Evolutionary conservation across 192 early-diverging fungal genomes (phyloP).

Genomic region (Jimgerdemannia flammicorona): DNA sequence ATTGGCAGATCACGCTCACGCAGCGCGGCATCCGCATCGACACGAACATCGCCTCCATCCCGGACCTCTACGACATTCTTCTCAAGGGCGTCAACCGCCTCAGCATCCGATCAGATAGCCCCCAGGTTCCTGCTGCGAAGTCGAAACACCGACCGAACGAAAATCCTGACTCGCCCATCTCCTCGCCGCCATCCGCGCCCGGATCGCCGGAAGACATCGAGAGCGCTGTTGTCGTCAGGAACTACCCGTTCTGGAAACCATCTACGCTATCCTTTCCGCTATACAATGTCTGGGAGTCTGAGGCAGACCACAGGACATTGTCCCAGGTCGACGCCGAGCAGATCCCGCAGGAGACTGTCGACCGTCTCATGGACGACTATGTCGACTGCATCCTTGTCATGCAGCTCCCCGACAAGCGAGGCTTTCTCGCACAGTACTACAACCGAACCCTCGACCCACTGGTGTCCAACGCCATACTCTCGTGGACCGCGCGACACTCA

Average conservation of each 20-base stretch:
- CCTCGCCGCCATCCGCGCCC: background rate
- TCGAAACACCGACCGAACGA: background rate
- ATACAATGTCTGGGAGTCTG: slow-evolving; percentile 30
- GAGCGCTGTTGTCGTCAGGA: background rate
- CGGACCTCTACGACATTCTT: slow-evolving; percentile 6
- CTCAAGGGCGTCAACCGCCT: background rate
- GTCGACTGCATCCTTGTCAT: slow-evolving; percentile 25
- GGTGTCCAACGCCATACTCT: slow-evolving; percentile 21
- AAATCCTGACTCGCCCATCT: background rate
- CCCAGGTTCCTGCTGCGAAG: background rate
- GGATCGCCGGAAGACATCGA: background rate
- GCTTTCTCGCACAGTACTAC: slow-evolving; percentile 14
- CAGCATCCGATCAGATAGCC: background rate
- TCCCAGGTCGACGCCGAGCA: background rate
- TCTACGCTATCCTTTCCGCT: slow-evolving; percentile 19
- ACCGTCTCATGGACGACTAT: slow-evolving; percentile 23
- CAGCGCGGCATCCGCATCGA: slow-evolving; percentile 4
- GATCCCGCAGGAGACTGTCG: background rate
- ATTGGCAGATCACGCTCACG: slow-evolving; percentile 9
- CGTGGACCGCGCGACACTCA: slow-evolving; percentile 33
- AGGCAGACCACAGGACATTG: background rate
- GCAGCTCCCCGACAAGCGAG: slow-evolving; percentile 12
- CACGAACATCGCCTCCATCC: background rate
- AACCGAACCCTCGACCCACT: slow-evolving; percentile 12
- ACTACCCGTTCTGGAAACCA: slow-evolving; percentile 16